Evolutionary conservation across 768 basidiomycete species (phyloP), one percentile per base, ranked within the genome.

Genomic region (Phylloporus rhodoxanthus): DNA sequence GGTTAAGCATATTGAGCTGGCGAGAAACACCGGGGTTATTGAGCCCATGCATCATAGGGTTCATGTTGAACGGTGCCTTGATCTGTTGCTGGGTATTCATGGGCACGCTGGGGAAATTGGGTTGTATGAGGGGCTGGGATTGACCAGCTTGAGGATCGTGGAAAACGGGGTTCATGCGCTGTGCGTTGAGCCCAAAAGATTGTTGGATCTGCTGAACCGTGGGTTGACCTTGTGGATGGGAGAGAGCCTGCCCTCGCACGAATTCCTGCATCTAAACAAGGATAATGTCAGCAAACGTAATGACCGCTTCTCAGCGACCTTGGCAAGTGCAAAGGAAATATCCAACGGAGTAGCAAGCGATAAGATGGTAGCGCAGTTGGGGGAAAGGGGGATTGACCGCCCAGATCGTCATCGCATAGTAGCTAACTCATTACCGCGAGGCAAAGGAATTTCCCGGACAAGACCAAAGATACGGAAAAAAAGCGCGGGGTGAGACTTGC

Each of bases 1-100:
- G 78, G 10, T 61, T 67, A 52, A 73, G 71, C 63, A 78, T 68
- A 41, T 77, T 77, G 21, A 81, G 63, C 61, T 68, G 57, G 52
- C 65, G 59, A 59, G 66, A 45, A 51, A 68, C 44, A 50, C 56
- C 54, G 11, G 62, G 28, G 37, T 68, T 57, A 45, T 25, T 50
- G 38, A 69, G 61, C 33, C 72, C 57, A 32, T 73, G 73, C 45
- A 74, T 53, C 67, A 75, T 69, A 15, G 68, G 59, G 39, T 63
- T 68, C 50, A 72, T 68, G 38, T 57, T 57, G n/a, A 57, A 62
- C 17, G 43, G 8, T 8, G 51, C 29, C 51, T 70, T 66, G 61
- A 70, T 65, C 45, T 63, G 68, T 20, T 57, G 64, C 34, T 56
- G 64, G 61, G 68, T 70, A 57, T 68, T 66, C 54, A 70, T 68